Evolutionary conservation across 169 alveolate genomes (phyloP).

Genomic region (Besnoitia besnoiti): DNA sequence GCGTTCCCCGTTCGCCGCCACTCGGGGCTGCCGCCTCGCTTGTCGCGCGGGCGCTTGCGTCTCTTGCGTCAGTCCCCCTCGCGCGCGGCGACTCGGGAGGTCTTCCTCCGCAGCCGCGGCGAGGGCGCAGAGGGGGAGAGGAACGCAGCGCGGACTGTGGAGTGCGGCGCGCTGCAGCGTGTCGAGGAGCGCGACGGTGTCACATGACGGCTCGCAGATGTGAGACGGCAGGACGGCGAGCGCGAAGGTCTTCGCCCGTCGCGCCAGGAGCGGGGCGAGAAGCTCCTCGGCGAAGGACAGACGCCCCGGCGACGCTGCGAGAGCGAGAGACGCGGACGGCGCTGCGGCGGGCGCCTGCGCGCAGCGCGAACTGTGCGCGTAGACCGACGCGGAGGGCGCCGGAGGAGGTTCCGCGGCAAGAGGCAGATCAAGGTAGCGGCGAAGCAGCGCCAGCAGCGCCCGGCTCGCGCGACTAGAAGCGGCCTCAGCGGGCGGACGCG

Average conservation of each 20-base stretch:
- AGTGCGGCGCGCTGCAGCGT: slow-evolving; percentile 10
- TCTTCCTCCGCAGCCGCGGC: too few relatives aligned
- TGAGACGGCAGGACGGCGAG: background rate
- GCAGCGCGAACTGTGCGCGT: background rate
- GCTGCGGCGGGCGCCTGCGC: background rate
- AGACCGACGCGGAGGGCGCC: background rate
- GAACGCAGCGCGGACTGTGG: background rate
- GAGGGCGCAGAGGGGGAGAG: background rate
- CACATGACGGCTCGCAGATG: background rate
- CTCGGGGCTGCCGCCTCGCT: too few relatives aligned
- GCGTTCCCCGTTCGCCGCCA: too few relatives aligned
- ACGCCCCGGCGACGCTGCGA: background rate
- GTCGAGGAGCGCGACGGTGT: background rate
- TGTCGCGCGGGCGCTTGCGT: too few relatives aligned
- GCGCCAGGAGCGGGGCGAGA: background rate
- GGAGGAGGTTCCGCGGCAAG: background rate
- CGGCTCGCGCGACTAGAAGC: too few relatives aligned
- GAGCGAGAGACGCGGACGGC: background rate
- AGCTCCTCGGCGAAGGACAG: background rate
- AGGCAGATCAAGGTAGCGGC: background rate
- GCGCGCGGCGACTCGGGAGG: background rate
- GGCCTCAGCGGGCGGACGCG: background rate
- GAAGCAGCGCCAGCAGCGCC: background rate
- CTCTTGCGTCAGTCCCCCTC: background rate
- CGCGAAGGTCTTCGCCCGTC: background rate